These are phyloP conservation scores for Rusavskia elegans DNA, from an alignment of 495 filamentous ascomycete species.

Conservation along the genomic window DNA sequence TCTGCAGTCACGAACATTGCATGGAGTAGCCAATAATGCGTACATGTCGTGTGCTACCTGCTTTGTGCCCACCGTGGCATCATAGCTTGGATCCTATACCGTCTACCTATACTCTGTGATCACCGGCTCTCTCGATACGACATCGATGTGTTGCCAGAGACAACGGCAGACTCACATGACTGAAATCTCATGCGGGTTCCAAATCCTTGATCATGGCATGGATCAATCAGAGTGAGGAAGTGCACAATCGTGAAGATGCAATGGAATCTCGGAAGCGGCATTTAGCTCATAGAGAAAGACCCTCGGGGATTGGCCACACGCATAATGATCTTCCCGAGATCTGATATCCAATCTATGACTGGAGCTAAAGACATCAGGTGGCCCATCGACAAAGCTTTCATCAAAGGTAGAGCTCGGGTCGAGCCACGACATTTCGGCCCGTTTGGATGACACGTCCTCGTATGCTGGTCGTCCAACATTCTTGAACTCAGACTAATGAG, in stretches of 20 bases:
- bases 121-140: too few species aligned
- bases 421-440: too few species aligned
- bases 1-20: neutral
- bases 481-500: too few species aligned
- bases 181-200: constrained; percentile 15
- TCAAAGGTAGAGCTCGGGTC: too few species aligned
- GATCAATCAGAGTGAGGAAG: neutral
- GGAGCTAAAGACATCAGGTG: too few species aligned
- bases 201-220: neutral
- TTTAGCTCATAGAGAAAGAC: neutral
- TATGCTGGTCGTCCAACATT: too few species aligned
- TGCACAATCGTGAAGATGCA: neutral
- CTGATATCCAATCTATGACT: neutral
- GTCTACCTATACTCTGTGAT: too few species aligned
- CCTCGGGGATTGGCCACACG: neutral
- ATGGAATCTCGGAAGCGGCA: neutral
- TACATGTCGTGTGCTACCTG: neutral
- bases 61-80: neutral
- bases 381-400: too few species aligned
- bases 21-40: neutral
- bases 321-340: neutral
- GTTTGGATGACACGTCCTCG: too few species aligned
- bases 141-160: too few species aligned
- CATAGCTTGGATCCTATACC: too few species aligned
- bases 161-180: constrained; percentile 17